Evolutionary conservation across 768 basidiomycete species (phyloP), one percentile per base, ranked within the genome.

Genomic region (Cyathus striatus): DNA sequence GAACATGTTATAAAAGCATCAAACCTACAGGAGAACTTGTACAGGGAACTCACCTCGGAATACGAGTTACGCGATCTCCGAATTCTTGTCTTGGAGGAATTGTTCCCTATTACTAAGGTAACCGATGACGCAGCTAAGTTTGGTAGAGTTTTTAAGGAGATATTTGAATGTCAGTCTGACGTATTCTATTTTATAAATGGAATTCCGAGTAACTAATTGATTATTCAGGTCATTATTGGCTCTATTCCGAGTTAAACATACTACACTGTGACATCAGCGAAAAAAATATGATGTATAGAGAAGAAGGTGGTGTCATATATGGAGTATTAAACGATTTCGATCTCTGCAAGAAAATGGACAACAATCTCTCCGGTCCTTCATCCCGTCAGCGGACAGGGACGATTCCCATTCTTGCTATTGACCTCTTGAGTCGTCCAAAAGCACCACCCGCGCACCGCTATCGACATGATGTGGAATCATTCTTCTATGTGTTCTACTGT

Each of bases 191-290:
- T n/a, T n/a, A n/a, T n/a, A n/a, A n/a, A n/a, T n/a, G n/a, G n/a
- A n/a, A n/a, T n/a, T n/a, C n/a, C n/a, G n/a, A n/a, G n/a, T n/a
- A n/a, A n/a, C n/a, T n/a, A n/a, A n/a, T n/a, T n/a, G n/a, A n/a
- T n/a, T n/a, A n/a, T n/a, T n/a, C n/a, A n/a, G n/a, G n/a, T n/a
- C n/a, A n/a, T n/a, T n/a, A n/a, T n/a, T n/a, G n/a, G n/a, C n/a
- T n/a, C n/a, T n/a, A n/a, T n/a, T n/a, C n/a, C n/a, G n/a, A n/a
- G n/a, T n/a, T n/a, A 14, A n/a, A 39, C 4, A 30, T 61, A 23
- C 39, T 59, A 38, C 56, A 60, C 43, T 26, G 49, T 33, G 46
- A 59, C 47, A 24, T 59, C 54, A 51, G 58, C 47, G 17, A 39
- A 23, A 47, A 45, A 22, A 58, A 54, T 33, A 21, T 54, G n/a